Evolutionary conservation across 2,329 filamentous ascomycete genomes (phyloP).

Genomic region (Cladosporium sp.): DNA sequence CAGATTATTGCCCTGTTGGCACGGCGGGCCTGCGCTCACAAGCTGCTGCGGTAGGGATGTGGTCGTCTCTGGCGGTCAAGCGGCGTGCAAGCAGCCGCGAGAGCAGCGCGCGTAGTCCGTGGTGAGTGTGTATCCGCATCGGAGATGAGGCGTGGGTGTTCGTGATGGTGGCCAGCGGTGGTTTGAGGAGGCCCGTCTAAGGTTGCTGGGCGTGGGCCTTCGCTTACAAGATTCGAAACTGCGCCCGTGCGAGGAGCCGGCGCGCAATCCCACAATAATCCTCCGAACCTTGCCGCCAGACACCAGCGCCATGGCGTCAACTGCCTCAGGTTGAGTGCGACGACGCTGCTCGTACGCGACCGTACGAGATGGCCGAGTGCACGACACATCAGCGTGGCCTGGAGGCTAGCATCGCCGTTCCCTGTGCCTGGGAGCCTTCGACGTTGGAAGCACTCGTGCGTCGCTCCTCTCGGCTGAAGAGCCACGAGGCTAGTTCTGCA

Average conservation of each 20-base stretch:
- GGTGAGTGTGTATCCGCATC: background rate
- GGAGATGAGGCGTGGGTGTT: conserved; percentile 3
- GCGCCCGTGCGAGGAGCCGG: conserved; percentile 1
- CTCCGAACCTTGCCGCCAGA: conserved; percentile 3
- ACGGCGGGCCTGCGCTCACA: conserved; percentile 1
- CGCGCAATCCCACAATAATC: background rate
- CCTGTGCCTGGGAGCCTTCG: background rate
- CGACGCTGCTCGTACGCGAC: background rate
- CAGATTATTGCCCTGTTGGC: conserved; percentile 9
- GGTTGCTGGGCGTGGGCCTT: conserved; percentile 8
- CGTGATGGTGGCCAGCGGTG: conserved; percentile 7
- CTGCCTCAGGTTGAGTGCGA: conserved; percentile 8
- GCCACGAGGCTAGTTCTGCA: conserved; percentile 10
- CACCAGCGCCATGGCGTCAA: conserved; percentile 5
- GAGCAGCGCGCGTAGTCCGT: background rate
- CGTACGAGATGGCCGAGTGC: background rate
- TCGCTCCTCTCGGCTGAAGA: conserved; percentile 6
- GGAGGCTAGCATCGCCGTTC: background rate
- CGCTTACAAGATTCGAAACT: conserved; percentile 10
- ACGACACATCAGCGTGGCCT: background rate
- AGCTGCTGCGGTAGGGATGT: conserved; percentile 7
- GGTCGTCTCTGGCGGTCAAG: background rate
- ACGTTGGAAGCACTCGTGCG: background rate
- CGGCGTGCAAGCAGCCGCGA: background rate
- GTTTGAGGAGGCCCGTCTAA: conserved; percentile 1